These are phyloP conservation scores for Stagonosporopsis tanaceti DNA, from an alignment of 2,329 filamentous ascomycete species.

Conservation along the genomic window DNA sequence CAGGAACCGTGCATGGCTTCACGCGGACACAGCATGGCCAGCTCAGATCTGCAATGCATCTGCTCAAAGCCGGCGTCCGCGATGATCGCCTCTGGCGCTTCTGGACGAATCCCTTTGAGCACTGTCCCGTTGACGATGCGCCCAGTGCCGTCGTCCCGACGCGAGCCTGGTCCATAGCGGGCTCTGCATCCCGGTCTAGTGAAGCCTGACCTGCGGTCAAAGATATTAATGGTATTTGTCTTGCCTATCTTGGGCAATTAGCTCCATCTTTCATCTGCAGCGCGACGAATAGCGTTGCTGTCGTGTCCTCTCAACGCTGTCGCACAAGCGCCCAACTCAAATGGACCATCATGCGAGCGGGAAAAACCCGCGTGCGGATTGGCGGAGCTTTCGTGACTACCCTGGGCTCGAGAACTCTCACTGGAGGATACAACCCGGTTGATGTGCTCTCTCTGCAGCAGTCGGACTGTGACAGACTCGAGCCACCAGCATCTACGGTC, in stretches of 20 bases:
- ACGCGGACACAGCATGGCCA: conserved; percentile 34
- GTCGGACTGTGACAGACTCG: conserved; percentile 39
- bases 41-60: conserved; percentile 37
- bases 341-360: conserved; percentile 38
- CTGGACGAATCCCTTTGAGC: conserved; percentile 25
- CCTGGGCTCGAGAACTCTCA: conserved; percentile 35
- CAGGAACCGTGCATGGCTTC: conserved; percentile 19
- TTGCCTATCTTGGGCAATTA: conserved; percentile 38
- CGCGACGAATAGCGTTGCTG: conserved; percentile 41
- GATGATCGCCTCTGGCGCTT: conserved; percentile 35
- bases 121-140: conserved; percentile 19
- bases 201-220: conserved; percentile 21
- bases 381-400: conserved; percentile 33
- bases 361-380: conserved; percentile 40
- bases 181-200: conserved; percentile 12
- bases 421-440: conserved; percentile 37
- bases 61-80: conserved; percentile 30
- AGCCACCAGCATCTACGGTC: conserved; percentile 43
- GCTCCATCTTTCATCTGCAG: conserved; percentile 23
- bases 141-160: conserved; percentile 32
- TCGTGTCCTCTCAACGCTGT: conserved; percentile 38
- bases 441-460: conserved; percentile 47
- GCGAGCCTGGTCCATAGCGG: conserved; percentile 29
- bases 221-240: conserved; percentile 46
- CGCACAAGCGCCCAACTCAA: conserved; percentile 46